Percentiles rank a stretch among this genome's conserved stretches.
Evolutionary conservation across 768 basidiomycete species (phyloP).

Genomic region (Hydnomerulius pinastri): DNA sequence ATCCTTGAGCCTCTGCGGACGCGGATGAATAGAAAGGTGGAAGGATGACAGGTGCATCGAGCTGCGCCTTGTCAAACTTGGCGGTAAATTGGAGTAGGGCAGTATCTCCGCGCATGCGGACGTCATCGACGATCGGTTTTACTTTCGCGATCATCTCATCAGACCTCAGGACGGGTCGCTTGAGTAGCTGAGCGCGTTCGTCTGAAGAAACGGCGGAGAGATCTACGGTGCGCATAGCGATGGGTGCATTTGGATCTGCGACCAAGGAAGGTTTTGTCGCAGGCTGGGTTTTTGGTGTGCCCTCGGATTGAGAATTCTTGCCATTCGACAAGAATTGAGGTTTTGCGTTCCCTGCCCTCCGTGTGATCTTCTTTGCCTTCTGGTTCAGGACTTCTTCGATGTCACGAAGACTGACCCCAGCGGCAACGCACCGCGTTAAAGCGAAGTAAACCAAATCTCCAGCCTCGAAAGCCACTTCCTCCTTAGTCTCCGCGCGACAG

Average conservation of each 20-base stretch:
- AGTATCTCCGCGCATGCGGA: conserved; percentile 79
- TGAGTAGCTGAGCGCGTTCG: conserved; percentile 70
- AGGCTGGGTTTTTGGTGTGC: conserved; percentile 30
- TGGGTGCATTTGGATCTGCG: conserved; percentile 44
- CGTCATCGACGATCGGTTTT: conserved; percentile 88
- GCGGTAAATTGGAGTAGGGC: conserved; percentile 88
- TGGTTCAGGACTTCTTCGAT: conserved; percentile 81
- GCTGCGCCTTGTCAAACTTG: conserved; percentile 86
- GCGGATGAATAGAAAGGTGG: conserved; percentile 64
- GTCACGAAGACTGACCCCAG: conserved; percentile 81
- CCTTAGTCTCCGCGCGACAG: conserved; percentile 74
- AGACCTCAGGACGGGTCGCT: conserved; percentile 84
- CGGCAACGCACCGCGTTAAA: conserved; percentile 78
- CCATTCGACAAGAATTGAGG: conserved; percentile 58
- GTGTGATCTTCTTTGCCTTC: conserved; percentile 84
- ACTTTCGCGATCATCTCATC: conserved; percentile 73
- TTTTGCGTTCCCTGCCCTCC: conserved; percentile 92
- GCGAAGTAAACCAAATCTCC: conserved; percentile 95
- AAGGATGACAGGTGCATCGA: conserved; percentile 68
- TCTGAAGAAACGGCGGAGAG: conserved; percentile 48
- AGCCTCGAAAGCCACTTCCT: conserved; percentile 91
- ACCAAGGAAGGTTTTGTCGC: conserved; percentile 21
- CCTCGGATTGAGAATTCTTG: conserved; percentile 17
- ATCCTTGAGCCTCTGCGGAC: conserved; percentile 55
- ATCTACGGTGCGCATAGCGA: conserved; percentile 77